Evolutionary conservation across 2,329 filamentous ascomycete genomes (phyloP), one percentile per base, ranked within the genome.

Genomic region (Alternaria atra): DNA sequence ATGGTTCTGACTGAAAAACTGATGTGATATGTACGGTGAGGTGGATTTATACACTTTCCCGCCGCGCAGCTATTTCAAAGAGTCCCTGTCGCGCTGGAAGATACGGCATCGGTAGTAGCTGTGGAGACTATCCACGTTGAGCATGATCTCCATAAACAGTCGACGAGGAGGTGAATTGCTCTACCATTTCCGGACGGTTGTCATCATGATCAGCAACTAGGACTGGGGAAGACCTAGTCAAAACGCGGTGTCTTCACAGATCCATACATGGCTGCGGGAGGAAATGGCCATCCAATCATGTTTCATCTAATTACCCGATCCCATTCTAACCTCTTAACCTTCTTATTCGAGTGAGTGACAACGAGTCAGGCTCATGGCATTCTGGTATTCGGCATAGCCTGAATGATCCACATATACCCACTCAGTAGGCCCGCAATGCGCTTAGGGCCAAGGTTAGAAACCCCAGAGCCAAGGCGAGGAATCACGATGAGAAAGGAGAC

Each of bases 61-160:
- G 17, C 17, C 13, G 6, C 9, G 40, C 8, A 17, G 7, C 29
- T 32, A n/a, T 23, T 30, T 9, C 12, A 17, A 25, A 23, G 13
- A 27, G 6, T 42, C n/a, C 29, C 35, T 13, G 17, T 32, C 17
- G 30, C 39, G n/a, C 37, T 25, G 17, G 15, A 42, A 35, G 34
- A 37, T 30, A 43, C 30, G 8, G 2, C 23, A 27, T 44, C 23
- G 23, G 29, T 7, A 17, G 12, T 23, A 17, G 10, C 25, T 47
- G 23, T n/a, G 17, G n/a, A 5, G 29, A 29, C 32, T 39, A 32
- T 35, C 39, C 34, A 39, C 20, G 12, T 46, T 10, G 12, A 54
- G 32, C n/a, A 43, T 30, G 48, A 56, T 61, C 46, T 55, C 35
- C 51, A 59, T 43, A 12, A 39, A 7, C 32, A 51, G 9, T 55